Percentiles rank a stretch among this genome's conserved stretches.
Conservation (phyloP, 2,329 filamentous ascomycete species). For the Colletotrichum eleusines region DNA sequence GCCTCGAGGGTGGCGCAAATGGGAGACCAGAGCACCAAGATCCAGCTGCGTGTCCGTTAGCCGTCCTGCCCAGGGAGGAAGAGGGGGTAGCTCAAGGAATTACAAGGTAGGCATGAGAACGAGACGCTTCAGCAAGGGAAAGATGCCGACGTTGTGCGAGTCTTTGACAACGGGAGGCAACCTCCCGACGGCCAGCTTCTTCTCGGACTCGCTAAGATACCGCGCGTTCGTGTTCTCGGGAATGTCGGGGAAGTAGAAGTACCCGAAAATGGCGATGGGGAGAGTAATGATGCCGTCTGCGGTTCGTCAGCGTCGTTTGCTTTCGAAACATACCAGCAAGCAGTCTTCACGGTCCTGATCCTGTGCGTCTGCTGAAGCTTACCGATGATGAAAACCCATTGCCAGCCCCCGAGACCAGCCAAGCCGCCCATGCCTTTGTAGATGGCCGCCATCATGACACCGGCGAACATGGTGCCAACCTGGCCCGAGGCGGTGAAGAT, state of each 20-base stretch:
- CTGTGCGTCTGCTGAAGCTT: too few relatives aligned
- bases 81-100: constrained; percentile 31
- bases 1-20: constrained; percentile 52
- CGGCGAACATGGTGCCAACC: constrained; percentile 70
- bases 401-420: constrained; percentile 63
- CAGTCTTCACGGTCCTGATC: too few relatives aligned
- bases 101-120: constrained; percentile 43
- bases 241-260: constrained; percentile 62
- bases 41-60: constrained; percentile 42
- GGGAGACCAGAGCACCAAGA: constrained; percentile 51
- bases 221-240: constrained; percentile 56
- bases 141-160: constrained; percentile 44
- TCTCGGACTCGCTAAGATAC: constrained; percentile 45
- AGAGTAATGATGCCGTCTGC: constrained; percentile 64
- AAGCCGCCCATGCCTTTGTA: constrained; percentile 56
- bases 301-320: constrained; percentile 3
- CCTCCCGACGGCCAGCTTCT: constrained; percentile 55
- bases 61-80: too few relatives aligned
- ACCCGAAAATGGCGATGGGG: constrained; percentile 64
- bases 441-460: constrained; percentile 65
- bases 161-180: constrained; percentile 47
- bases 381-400: constrained; percentile 55
- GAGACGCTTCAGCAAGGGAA: constrained; percentile 44
- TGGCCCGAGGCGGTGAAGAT: constrained; percentile 73
- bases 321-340: neutral